Evolutionary conservation across 2,329 filamentous ascomycete genomes (phyloP), one percentile per base, ranked within the genome.

Genomic region (Didymella exigua): DNA sequence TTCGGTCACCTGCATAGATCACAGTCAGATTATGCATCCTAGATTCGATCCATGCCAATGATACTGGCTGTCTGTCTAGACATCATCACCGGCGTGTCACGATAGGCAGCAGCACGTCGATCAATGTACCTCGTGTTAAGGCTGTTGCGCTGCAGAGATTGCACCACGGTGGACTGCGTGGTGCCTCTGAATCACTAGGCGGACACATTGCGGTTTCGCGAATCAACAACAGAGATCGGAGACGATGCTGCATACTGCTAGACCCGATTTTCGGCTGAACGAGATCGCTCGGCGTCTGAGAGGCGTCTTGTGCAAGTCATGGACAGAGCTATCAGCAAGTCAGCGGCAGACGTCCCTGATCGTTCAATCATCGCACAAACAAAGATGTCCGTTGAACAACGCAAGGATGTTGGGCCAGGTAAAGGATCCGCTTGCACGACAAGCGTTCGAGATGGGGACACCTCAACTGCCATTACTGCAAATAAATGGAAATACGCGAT

Each of bases 11-110:
- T 50, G 52, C 52, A 42, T 31, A 31, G 11, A 42, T 16, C 16
- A 41, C 18, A 31, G n/a, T 45, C 44, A 36, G 45, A 55, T 36
- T 29, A 55, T 55, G 52, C 30, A 45, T 26, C 45, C 19, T 30
- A 13, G 31, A 26, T 38, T 26, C 33, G 10, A 33, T 48, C 45
- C n/a, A 49, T 38, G 40, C 19, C 14, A 16, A 37, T 21, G 10
- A 7, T 37, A 18, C 26, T 26, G 30, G 23, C 11, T 14, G 13
- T 24, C 5, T 37, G 14, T 21, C 50, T 31, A 31, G 31, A 9
- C 37, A 13, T 21, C 19, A 29, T 23, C n/a, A 29, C 27, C 33
- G 14, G 40, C 18, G 40, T 34, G 38, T 37, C 31, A 54, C 31
- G 23, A 46, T 13, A 37, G 16, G 19, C 24, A 37, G 16, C 47